Evolutionary conservation across 768 basidiomycete genomes (phyloP), one percentile per base, ranked within the genome.

Genomic region (Boletus rubroflammeus): DNA sequence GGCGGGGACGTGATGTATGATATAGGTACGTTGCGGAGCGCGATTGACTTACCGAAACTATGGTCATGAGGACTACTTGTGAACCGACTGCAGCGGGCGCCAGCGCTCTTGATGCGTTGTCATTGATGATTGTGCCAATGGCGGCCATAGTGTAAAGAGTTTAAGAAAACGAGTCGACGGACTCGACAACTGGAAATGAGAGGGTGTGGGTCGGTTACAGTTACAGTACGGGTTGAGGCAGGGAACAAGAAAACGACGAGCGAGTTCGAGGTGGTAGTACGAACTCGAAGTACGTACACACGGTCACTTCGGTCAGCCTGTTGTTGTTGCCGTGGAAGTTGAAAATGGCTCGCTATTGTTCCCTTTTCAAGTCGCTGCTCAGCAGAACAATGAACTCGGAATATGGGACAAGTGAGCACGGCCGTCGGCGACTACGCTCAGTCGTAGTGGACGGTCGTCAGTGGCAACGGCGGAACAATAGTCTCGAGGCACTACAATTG

Each of bases 61-160:
- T 70, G 59, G 76, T 76, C 90, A 91, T 91, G 40, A 90, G 76
- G 39, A 76, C 77, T 41, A 88, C 83, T 69, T 92, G 90, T n/a
- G 82, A 83, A 57, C 79, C 86, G 28, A 92, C 90, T 51, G 90
- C 88, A 54, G 79, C 78, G 72, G 90, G 89, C 78, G 82, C 83
- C 80, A 88, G 84, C 78, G 84, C 78, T 80, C 87, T 75, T 51
- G 73, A 62, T 47, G 59, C 21, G 13, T 71, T 74, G 44, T 63
- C 56, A 54, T 69, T 53, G 60, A 76, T 68, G 51, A 77, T 65
- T 35, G 64, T 38, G 23, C 63, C 66, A 26, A 69, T 69, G 59
- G 57, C 56, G 44, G 71, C 44, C 73, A 76, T 76, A 43, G 47
- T 64, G 46, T 19, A 35, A 55, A 40, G 54, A 41, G 43, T 53